phyloP scores from a whole-genome alignment of 108 stramenopile genomes.

The Asterionellopsis glacialis region DNA sequence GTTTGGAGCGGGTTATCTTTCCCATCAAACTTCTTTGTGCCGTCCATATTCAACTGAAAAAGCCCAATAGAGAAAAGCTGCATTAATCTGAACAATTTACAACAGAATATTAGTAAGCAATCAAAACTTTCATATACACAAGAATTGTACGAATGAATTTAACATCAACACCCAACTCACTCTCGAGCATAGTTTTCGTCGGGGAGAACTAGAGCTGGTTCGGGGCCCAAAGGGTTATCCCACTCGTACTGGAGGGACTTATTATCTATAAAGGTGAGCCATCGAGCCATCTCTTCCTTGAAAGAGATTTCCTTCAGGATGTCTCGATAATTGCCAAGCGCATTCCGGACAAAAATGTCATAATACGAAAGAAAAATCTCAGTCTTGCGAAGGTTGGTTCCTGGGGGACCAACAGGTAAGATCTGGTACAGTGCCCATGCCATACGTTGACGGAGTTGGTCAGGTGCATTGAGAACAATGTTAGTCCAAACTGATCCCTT shows the following conservation, averaged over 20 bases:
- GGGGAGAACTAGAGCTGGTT: neutral
- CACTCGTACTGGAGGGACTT: constrained; percentile 35
- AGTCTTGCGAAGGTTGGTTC: neutral
- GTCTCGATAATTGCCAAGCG: constrained; percentile 72
- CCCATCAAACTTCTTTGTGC: constrained; percentile 22
- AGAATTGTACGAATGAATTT: constrained; percentile 48
- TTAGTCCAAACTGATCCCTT: constrained; percentile 16
- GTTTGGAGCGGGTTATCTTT: constrained; percentile 27
- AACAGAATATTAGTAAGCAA: no score
- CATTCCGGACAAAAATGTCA: constrained; percentile 72
- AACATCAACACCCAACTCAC: constrained; percentile 25
- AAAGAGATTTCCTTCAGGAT: constrained; percentile 50
- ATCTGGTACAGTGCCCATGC: constrained; percentile 46
- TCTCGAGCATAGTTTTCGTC: no score
- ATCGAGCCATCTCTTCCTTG: constrained; percentile 49
- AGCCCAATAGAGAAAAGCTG: constrained; percentile 60
- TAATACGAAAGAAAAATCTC: constrained; percentile 44
- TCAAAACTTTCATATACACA: no score
- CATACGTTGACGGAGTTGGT: constrained; percentile 43
- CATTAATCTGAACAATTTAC: constrained; percentile 60
- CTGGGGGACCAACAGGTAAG: constrained; percentile 19
- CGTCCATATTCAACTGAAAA: constrained; percentile 42
- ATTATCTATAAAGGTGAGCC: constrained; percentile 39
- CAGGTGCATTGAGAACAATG: constrained; percentile 20
- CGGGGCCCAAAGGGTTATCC: no score